phyloP scores from a whole-genome alignment of 352 stramenopile genomes.

The Globisporangium camurandrum region DNA sequence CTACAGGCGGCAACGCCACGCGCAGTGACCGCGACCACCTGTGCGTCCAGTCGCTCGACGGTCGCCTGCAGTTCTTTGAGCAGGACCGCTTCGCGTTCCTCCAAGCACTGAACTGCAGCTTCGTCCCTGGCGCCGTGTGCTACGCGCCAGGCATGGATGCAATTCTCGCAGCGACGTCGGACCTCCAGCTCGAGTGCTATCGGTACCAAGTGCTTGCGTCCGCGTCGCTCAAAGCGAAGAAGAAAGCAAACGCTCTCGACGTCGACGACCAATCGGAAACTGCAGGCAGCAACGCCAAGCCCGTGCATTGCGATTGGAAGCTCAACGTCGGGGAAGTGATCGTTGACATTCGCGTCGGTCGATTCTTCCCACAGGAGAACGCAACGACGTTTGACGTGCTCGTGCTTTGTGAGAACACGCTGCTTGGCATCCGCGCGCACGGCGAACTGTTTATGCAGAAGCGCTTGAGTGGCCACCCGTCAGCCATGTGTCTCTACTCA shows the following conservation, averaged over 20 bases:
- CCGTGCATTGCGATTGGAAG: slow-evolving; percentile 60
- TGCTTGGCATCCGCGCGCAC: slow-evolving; percentile 72
- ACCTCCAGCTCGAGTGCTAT: slow-evolving; percentile 85
- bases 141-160: slow-evolving; percentile 78
- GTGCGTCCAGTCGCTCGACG: slow-evolving; percentile 88
- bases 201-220: slow-evolving; percentile 78
- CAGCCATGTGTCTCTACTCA: slow-evolving; percentile 48
- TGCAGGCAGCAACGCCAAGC: slow-evolving; percentile 19
- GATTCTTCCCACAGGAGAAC: slow-evolving; percentile 39
- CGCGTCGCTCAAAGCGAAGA: slow-evolving; percentile 59
- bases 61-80: slow-evolving; percentile 89
- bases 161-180: slow-evolving; percentile 72
- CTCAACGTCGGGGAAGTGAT: slow-evolving; percentile 56
- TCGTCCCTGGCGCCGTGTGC: slow-evolving; percentile 74
- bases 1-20: slow-evolving; percentile 4
- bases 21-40: slow-evolving; percentile 62
- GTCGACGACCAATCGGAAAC: slow-evolving; percentile 33
- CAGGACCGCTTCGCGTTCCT: slow-evolving; percentile 87
- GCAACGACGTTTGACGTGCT: slow-evolving; percentile 71
- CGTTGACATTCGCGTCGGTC: slow-evolving; percentile 48
- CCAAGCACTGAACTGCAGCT: slow-evolving; percentile 70
- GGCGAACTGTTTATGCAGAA: slow-evolving; percentile 79
- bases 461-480: slow-evolving; percentile 62
- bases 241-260: slow-evolving; percentile 36
- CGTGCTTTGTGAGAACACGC: slow-evolving; percentile 70